Evolutionary conservation across 305 asterid species (phyloP), one percentile per base, ranked within the genome.

Genomic region (Plantago coronopus): DNA sequence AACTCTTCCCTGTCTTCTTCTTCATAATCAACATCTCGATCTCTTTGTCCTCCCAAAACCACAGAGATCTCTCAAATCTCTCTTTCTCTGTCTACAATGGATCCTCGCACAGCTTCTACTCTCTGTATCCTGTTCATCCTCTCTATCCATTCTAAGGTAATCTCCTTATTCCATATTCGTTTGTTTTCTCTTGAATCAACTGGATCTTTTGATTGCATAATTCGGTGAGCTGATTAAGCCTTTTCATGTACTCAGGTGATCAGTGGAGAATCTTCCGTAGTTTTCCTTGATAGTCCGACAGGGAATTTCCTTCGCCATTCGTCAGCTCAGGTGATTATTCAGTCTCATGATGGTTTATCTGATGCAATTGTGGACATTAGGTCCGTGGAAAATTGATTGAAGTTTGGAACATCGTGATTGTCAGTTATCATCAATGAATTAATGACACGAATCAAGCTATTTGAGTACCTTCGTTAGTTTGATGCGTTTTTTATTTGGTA

Each of bases 281-380:
- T 63, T 56, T 91, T 88, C 61, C 69, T 88, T 40, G 96, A 91
- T 17, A 79, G 85, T 64, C 81, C 89, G 46, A 70, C 83, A 61
- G 87, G 76, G 59, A 72, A 71, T 58, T 86, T 86, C 71, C 73
- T 91, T 75, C 98, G 89, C 57, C 74, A 54, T 29, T 70, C 86
- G 31, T 61, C 83, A 42, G 69, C 78, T 31, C 73, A 81, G 96
- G 96, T 86, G 54, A 62, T 54, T 60, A 19, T 40, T 62, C 49
- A 38, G 45, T 57, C 62, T 67, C 7, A 23, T 50, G 67, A 42
- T 51, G 50, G 34, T 18, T 43, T 14, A 47, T 54, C 15, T 34
- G n/a, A 13, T 18, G 9, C 18, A 56, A 31, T 15, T 17, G 10
- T 43, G 21, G 58, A 31, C 31, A 17, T 47, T 17, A 47, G 17